phyloP scores from a whole-genome alignment of 352 stramenopile genomes.

The Vaucheria bursata region DNA sequence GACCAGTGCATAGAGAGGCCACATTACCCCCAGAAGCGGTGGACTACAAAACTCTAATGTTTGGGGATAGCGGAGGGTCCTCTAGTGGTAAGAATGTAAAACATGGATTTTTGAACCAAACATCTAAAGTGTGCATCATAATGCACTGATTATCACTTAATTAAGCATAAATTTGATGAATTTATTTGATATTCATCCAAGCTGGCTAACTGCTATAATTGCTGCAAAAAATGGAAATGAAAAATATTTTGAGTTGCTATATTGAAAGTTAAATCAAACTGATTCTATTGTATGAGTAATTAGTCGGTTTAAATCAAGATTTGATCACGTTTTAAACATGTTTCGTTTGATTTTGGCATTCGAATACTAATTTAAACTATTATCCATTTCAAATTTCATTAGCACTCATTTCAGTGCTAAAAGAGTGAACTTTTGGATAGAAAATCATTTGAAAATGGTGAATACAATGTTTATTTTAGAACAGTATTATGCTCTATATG shows the following conservation, averaged over 20 bases:
- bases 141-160: neutral
- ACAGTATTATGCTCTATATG: no score
- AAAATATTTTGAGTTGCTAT: neutral
- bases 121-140: neutral
- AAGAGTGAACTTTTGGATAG: no score
- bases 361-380: no score
- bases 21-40: neutral
- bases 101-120: neutral
- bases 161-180: neutral
- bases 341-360: no score
- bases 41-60: constrained; percentile 1
- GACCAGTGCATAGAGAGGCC: constrained; percentile 67
- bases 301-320: no score
- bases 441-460: no score
- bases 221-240: neutral
- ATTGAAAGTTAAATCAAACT: neutral
- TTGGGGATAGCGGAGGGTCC: neutral
- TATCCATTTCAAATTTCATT: no score
- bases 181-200: neutral
- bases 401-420: no score
- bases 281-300: no score
- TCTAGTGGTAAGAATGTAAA: neutral
- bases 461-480: no score
- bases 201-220: neutral
- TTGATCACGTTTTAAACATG: no score